These are phyloP conservation scores for Nothophoma quercina DNA, from an alignment of 2,329 filamentous ascomycete species.

Conservation along the genomic window DNA sequence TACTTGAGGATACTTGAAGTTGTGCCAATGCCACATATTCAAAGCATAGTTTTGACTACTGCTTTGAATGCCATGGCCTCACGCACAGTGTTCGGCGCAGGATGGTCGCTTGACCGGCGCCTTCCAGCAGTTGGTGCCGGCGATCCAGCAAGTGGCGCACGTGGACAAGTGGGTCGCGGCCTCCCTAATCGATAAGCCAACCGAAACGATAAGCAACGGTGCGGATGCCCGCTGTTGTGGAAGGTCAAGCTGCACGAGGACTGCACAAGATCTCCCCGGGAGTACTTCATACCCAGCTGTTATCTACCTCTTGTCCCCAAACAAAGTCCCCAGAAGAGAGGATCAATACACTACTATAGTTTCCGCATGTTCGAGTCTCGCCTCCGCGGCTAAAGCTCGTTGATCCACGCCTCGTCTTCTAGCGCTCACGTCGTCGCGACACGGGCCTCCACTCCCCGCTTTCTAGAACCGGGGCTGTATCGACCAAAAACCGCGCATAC, in stretches of 20 bases:
- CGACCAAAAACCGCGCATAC: slow-evolving; percentile 35
- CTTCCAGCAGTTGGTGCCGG: slow-evolving; percentile 19
- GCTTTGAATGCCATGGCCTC: slow-evolving; percentile 8
- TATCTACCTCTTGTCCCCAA: too few species aligned
- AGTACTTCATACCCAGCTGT: too few species aligned
- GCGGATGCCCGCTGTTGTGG: slow-evolving; percentile 11
- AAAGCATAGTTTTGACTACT: too few species aligned
- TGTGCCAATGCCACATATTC: too few species aligned
- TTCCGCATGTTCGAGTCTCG: slow-evolving; percentile 4
- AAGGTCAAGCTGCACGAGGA: slow-evolving; percentile 12
- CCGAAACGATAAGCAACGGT: slow-evolving; percentile 23
- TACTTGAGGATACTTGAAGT: not conserved
- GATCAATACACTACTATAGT: not conserved
- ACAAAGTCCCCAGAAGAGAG: not conserved
- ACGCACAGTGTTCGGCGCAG: slow-evolving; percentile 18
- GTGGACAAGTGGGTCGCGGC: slow-evolving; percentile 21
- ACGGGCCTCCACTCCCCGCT: slow-evolving; percentile 29
- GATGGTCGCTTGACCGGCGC: slow-evolving; percentile 27
- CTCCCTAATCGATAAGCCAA: slow-evolving; percentile 8
- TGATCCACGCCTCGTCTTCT: slow-evolving; percentile 13
- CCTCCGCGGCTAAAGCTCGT: slow-evolving; percentile 13
- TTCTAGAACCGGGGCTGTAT: slow-evolving; percentile 25
- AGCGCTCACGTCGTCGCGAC: slow-evolving; percentile 20
- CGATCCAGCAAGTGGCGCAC: slow-evolving; percentile 26
- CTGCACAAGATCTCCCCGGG: slow-evolving; percentile 1